Evolutionary conservation across 2,329 filamentous ascomycete species (phyloP).

Genomic region (Fusarium caatingaense): DNA sequence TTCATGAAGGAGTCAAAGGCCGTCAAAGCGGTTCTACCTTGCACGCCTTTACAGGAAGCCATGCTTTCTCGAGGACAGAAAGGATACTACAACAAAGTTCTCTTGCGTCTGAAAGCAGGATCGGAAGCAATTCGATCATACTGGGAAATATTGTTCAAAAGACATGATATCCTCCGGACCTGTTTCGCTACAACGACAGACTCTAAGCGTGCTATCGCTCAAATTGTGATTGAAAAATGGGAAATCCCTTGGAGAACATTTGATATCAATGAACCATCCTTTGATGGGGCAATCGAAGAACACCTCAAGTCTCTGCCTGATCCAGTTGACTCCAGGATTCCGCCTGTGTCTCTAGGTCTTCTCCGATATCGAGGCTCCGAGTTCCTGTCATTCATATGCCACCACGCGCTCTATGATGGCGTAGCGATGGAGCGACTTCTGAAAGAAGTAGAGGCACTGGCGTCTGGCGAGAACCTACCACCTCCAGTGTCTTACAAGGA

Average conservation of each 20-base stretch:
- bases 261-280: slow-evolving; percentile 45
- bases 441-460: slow-evolving; percentile 73
- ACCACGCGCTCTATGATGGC: slow-evolving; percentile 90
- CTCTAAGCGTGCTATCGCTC: slow-evolving; percentile 71
- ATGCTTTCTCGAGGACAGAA: slow-evolving; percentile 73
- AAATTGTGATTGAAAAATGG: slow-evolving; percentile 71
- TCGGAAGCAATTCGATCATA: slow-evolving; percentile 62
- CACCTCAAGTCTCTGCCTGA: slow-evolving; percentile 55
- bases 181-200: slow-evolving; percentile 76
- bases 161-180: slow-evolving; percentile 83
- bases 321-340: slow-evolving; percentile 57
- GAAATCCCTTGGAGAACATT: slow-evolving; percentile 55
- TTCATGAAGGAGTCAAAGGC: slow-evolving; percentile 49
- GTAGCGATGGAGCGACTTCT: slow-evolving; percentile 78
- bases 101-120: slow-evolving; percentile 69
- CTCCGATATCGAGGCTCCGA: slow-evolving; percentile 48
- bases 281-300: slow-evolving; percentile 53
- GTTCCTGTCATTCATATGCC: slow-evolving; percentile 66
- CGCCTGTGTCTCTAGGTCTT: slow-evolving; percentile 59
- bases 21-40: slow-evolving; percentile 75
- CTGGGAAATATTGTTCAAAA: slow-evolving; percentile 71
- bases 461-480: slow-evolving; percentile 60
- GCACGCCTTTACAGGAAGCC: slow-evolving; percentile 87
- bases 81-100: slow-evolving; percentile 79
- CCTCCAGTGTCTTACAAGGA: slow-evolving; percentile 66